Base-by-base conservation (phyloP, 139 green algal species). In the Astrephomene gubernaculifera region DNA sequence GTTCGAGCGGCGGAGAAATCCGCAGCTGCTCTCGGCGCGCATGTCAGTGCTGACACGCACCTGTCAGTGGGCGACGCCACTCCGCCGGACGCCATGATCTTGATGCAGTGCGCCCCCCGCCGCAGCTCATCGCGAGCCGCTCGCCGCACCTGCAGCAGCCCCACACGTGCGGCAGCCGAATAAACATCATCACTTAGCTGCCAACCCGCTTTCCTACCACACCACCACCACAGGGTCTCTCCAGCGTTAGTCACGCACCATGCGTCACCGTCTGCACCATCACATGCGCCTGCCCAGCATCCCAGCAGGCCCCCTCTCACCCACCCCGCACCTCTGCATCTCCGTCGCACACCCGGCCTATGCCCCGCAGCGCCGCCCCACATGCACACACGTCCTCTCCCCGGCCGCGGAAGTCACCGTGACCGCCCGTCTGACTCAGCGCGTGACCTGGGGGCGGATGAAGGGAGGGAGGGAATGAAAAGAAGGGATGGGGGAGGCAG, bases 291-390 rank as follows among this genome's bases (percentile, higher is more conserved):
- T n/a, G n/a, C n/a, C n/a, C n/a, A n/a, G n/a, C n/a, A n/a, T n/a
- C n/a, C n/a, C 67, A 45, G 9, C 63, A 43, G n/a, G 63, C 35
- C 27, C 70, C n/a, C 35, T 57, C 33, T 61, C 43, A 27, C 63
- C 43, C 45, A 69, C 61, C 27, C 22, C 84, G 21, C 64, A 89
- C 72, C 89, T 92, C 91, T 25, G 81, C 67, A n/a, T 92, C 89
- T n/a, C 93, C 93, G 67, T 96, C 93, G 75, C 91, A 95, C 60
- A 96, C 93, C 5, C 93, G 83, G 9, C 93, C 93, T 8, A 96
- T 93, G 63, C 87, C 90, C 2, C 91, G 45, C 57, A 94, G 82
- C 25, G 89, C 89, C 0, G 89, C 87, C 2, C 88, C 89, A 68
- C 92, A 92, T 0, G 84, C 81, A 31, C 87, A 94, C 57, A 78